These are phyloP conservation scores for Penicillium simplicissimum DNA, from an alignment of 495 filamentous ascomycete genomes.

Conservation along the genomic window DNA sequence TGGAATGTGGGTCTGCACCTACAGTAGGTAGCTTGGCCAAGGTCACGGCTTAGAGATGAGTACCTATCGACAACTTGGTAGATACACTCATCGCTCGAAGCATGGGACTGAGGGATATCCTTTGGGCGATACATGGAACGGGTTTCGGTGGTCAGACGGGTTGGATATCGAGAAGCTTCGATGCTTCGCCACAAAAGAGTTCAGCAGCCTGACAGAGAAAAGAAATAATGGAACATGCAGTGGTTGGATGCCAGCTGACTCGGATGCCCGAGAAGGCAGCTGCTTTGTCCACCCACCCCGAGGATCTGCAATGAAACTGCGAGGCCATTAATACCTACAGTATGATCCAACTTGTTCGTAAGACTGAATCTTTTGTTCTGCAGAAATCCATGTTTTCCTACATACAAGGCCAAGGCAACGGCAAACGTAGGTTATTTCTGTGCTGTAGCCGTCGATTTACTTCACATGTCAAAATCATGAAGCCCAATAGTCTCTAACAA, in stretches of 20 bases:
- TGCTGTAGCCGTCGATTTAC: neutral
- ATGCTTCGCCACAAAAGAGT: neutral
- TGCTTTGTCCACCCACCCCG: neutral
- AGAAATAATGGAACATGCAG: neutral
- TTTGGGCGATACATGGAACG: slow-evolving; percentile 81
- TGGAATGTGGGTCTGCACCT: neutral
- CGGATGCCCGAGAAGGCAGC: neutral
- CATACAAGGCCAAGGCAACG: neutral
- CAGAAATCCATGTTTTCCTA: neutral
- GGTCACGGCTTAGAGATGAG: too few relatives aligned
- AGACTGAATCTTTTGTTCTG: neutral
- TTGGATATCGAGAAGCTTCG: neutral
- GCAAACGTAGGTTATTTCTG: neutral
- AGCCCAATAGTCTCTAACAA: slow-evolving; percentile 1
- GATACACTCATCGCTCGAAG: slow-evolving; percentile 42
- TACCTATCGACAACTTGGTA: too few relatives aligned
- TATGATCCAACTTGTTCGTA: neutral
- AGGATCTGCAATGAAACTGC: neutral
- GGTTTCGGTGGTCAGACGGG: slow-evolving; percentile 57
- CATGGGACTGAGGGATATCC: slow-evolving; percentile 74
- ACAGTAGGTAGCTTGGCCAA: too few relatives aligned
- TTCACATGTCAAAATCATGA: slow-evolving; percentile 11
- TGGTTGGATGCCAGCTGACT: neutral
- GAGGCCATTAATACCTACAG: neutral
- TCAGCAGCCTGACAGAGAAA: slow-evolving; percentile 28